Base-by-base conservation (phyloP, 164 flowering plant genomes). In the Pachysandra terminalis region DNA sequence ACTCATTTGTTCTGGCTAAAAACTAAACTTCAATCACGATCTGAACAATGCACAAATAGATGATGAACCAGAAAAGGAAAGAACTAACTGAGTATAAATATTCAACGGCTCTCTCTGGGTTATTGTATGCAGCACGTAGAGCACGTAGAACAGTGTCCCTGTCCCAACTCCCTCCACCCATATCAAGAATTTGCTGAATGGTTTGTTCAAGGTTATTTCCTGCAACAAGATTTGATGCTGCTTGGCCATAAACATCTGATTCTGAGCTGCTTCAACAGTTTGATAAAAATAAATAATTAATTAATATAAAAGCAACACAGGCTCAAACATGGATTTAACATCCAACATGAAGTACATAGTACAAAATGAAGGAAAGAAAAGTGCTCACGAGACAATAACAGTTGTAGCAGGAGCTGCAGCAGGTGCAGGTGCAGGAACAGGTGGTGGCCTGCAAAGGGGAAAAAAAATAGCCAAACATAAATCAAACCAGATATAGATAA, bases 101-200 rank as follows among this genome's bases (percentile, higher is more conserved):
- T 66, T 95, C 98, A 73, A 95, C 88, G 67, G 98, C 99, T 77
- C 97, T 87, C 79, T 92, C 99, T 13, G 99, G 99, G 57, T 95
- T 95, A 73, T 95, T 95, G 66, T 45, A 95, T 19, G 99, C 98
- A 71, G 98, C 99, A 71, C 98, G 97, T 61, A 92, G 84, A 68
- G 98, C 97, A 67, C 94, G 96, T 28, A 89, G 73, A 76, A 92
- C 96, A 19, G 86, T 92, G 35, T 89, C 97, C 68, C 94, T 86
- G 57, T 95, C 98, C 98, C 98, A 95, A 49, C 73, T 87, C 21
- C 98, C 98, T 41, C 97, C 98, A 71, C 98, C 97, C 84, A 95
- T 89, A 71, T 92, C 99, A 73, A 92, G 83, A 64, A 95, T 89
- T 65, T 90, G 91, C 73, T 87, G 91, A 66, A 89, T 72, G 48